Percentiles rank a stretch among this genome's conserved stretches.
phyloP scores from a whole-genome alignment of 495 filamentous ascomycete genomes.

The Sabuloglossum arenarium region DNA sequence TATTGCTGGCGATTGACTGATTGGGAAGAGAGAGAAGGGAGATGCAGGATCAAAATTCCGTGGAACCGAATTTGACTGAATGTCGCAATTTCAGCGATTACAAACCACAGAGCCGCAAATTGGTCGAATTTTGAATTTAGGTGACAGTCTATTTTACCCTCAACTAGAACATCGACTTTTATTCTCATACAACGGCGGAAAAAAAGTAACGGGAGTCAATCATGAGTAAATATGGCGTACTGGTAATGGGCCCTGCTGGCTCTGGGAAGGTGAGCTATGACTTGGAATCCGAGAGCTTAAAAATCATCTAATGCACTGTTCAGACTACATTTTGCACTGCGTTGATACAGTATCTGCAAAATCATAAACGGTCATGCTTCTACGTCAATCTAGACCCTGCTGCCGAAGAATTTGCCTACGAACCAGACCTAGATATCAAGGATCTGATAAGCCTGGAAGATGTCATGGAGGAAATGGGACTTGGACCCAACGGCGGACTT shows the following conservation, averaged over 20 bases:
- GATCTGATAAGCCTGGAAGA: constrained; percentile 90
- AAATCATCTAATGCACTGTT: constrained; percentile 7
- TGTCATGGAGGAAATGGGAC: constrained; percentile 91
- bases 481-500: constrained; percentile 87
- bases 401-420: constrained; percentile 76
- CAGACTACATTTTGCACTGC: constrained; percentile 89
- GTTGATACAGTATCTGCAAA: constrained; percentile 76
- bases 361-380: constrained; percentile 74
- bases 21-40: constrained; percentile 8
- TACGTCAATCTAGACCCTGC: constrained; percentile 98
- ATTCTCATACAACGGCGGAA: neutral
- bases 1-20: neutral
- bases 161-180: too few relatives aligned
- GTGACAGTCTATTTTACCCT: too few relatives aligned
- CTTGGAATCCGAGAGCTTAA: neutral
- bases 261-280: constrained; percentile 50
- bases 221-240: constrained; percentile 90
- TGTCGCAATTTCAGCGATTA: neutral
- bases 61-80: neutral
- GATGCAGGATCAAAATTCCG: constrained; percentile 8
- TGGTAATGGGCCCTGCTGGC: constrained; percentile 85
- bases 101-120: neutral
- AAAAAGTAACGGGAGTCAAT: constrained; percentile 7
- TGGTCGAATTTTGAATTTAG: too few relatives aligned
- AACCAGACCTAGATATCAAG: constrained; percentile 91